Evolutionary conservation across 768 basidiomycete species (phyloP).

Genomic region (Lanmaoa pseudosensibilis): DNA sequence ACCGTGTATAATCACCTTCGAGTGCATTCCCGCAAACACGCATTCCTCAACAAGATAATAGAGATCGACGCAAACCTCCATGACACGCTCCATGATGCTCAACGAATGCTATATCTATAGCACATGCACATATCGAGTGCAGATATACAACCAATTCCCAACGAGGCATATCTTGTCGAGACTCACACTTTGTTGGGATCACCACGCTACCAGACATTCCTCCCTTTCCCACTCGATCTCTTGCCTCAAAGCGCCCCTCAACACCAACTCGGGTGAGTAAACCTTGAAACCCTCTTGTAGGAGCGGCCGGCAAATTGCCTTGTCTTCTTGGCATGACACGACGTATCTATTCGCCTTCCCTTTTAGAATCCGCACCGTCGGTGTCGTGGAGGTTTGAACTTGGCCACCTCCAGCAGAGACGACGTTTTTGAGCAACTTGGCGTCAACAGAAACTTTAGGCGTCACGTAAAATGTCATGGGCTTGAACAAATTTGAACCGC

Average conservation of each 20-base stretch:
- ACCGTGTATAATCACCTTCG: too few relatives aligned
- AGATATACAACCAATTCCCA: neutral
- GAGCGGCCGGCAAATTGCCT: conserved; percentile 65
- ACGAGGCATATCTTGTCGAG: neutral
- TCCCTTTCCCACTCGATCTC: conserved; percentile 61
- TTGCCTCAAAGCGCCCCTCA: conserved; percentile 65
- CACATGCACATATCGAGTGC: neutral
- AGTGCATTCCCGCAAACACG: too few relatives aligned
- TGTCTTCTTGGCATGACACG: conserved; percentile 66
- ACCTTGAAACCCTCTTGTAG: conserved; percentile 49
- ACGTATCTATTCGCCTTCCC: conserved; percentile 53
- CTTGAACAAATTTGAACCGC: conserved; percentile 54
- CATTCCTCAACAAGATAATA: neutral
- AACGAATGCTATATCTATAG: neutral
- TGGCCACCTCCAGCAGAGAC: conserved; percentile 70
- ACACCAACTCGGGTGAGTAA: conserved; percentile 69
- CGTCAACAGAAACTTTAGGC: conserved; percentile 56
- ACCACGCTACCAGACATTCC: conserved; percentile 21
- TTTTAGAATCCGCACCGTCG: conserved; percentile 55
- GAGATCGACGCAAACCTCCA: neutral
- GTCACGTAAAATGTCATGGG: conserved; percentile 77
- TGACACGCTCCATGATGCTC: neutral
- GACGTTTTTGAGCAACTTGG: conserved; percentile 65
- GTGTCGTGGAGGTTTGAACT: conserved; percentile 50
- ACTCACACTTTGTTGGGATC: neutral